Percentiles rank a stretch among this genome's conserved stretches.
phyloP scores from a whole-genome alignment of 345 rosid species.

The Toxicodendron radicans region DNA sequence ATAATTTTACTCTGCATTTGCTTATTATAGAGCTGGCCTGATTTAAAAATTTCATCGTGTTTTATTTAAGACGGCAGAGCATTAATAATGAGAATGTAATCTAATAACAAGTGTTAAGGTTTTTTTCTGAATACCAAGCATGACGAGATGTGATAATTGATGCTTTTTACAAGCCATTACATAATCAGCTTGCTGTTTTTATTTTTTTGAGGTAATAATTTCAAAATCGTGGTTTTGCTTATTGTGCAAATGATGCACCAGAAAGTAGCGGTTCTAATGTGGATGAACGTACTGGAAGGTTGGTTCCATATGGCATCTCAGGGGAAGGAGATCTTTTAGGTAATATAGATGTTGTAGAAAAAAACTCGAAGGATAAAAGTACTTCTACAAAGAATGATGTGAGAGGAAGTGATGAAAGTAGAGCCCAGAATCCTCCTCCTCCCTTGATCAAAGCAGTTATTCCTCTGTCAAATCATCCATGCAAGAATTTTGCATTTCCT shows the following conservation, averaged over 20 bases:
- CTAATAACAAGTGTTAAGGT: background rate
- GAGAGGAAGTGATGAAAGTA: constrained; percentile 32
- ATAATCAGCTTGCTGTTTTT: background rate
- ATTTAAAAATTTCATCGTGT: background rate
- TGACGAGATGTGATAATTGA: background rate
- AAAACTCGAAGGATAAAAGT: constrained; percentile 20
- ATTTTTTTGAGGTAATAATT: constrained; percentile 13
- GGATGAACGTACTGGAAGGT: constrained; percentile 31
- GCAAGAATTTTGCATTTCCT: constrained; percentile 67
- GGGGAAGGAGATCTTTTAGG: constrained; percentile 22
- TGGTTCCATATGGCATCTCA: constrained; percentile 28
- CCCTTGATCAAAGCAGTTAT: constrained; percentile 3
- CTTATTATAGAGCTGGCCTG: background rate
- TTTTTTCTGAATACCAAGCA: background rate
- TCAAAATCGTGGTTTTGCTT: constrained; percentile 6
- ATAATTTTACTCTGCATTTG: background rate
- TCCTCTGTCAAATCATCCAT: constrained; percentile 47
- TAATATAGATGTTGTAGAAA: constrained; percentile 18
- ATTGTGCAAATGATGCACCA: constrained; percentile 27
- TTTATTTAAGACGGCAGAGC: background rate
- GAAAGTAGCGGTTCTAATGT: constrained; percentile 45
- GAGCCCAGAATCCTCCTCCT: constrained; percentile 32
- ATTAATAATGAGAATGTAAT: background rate
- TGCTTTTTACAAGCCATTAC: background rate
- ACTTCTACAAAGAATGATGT: constrained; percentile 28